Percentiles rank a stretch among this genome's conserved stretches.
phyloP scores from a whole-genome alignment of 2,329 filamentous ascomycete genomes.

The Penicillium sp. region DNA sequence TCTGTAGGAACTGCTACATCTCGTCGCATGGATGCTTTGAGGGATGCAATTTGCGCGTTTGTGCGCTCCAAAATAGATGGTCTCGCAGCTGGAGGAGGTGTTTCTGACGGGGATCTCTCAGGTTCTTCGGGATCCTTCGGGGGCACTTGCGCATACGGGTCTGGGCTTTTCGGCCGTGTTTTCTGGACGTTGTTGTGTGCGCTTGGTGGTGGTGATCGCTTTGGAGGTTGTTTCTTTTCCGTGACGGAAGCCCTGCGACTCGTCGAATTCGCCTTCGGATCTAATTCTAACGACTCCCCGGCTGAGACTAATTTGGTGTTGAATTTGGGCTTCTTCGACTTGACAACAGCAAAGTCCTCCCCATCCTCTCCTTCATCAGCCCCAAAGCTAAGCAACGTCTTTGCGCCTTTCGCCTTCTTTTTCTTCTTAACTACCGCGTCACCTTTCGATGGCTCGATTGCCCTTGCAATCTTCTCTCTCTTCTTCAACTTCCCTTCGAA shows the following conservation, averaged over 20 bases:
- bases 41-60: conserved; percentile 43
- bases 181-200: conserved; percentile 25
- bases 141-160: conserved; percentile 43
- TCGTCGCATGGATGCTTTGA: conserved; percentile 48
- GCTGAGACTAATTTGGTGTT: conserved; percentile 43
- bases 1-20: conserved; percentile 30
- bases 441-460: conserved; percentile 19
- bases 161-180: conserved; percentile 35
- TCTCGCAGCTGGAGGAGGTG: conserved; percentile 26
- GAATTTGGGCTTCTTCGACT: conserved; percentile 45
- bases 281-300: conserved; percentile 19
- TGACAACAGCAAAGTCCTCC: conserved; percentile 27
- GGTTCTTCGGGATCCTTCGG: conserved; percentile 43
- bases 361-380: conserved; percentile 39
- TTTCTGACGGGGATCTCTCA: conserved; percentile 26
- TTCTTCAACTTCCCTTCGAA: conserved; percentile 44
- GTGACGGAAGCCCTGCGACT: neutral
- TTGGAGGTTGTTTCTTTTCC: conserved; percentile 17
- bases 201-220: conserved; percentile 26
- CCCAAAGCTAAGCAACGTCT: conserved; percentile 46
- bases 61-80: conserved; percentile 37
- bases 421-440: conserved; percentile 36
- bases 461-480: conserved; percentile 33
- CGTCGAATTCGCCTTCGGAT: conserved; percentile 7
- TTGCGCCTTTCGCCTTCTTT: conserved; percentile 39